Evolutionary conservation across 2,329 filamentous ascomycete genomes (phyloP), one percentile per base, ranked within the genome.

Genomic region (Dothideomycetes sp.): DNA sequence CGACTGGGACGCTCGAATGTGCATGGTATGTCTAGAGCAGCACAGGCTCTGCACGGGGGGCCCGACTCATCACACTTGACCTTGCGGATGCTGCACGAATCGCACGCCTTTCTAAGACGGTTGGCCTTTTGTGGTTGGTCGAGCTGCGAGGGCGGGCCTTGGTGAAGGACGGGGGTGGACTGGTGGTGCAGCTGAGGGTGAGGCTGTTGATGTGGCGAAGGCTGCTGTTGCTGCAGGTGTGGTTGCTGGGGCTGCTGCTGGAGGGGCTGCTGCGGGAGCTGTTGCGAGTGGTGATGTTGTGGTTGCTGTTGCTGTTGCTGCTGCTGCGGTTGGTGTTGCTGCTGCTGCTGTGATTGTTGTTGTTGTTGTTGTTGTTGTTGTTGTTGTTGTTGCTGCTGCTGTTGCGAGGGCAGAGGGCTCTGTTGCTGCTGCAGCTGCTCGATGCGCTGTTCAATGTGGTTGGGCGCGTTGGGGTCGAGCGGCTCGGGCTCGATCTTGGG

Each of bases 1-100:
- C 74, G 67, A 52, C 72, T 79, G 18, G 76, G 76, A 46, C 77
- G 65, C 35, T 78, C 68, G 54, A 78, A 81, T 42, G 77, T 81
- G 55, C 78, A 82, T 18, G 75, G 75, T 36, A 81, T 80, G 45
- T 79, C 75, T 47, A 81, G 64, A 38, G 72, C 70, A 31, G 73
- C 66, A 57, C 78, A 82, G 34, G 77, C 77, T 53, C 72, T 65
- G 61, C 78, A 82, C 34, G 78, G 77, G 19, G 75, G 75, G n/a
- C 76, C 76, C 31, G 68, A 67, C 50, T 79, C 74, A 53, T 81
- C 77, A 59, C 78, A 81, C 72, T 61, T 61, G 32, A 61, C 58
- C 45, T 61, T 61, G 16, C 58, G 52, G 37, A 61, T 59, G 36
- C 56, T 59, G 45, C 58, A 61, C 10, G 57, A 60, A 42, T 61